These are phyloP conservation scores for Starmera amethionina DNA, from an alignment of 805 yeast genomes.

Conservation along the genomic window DNA sequence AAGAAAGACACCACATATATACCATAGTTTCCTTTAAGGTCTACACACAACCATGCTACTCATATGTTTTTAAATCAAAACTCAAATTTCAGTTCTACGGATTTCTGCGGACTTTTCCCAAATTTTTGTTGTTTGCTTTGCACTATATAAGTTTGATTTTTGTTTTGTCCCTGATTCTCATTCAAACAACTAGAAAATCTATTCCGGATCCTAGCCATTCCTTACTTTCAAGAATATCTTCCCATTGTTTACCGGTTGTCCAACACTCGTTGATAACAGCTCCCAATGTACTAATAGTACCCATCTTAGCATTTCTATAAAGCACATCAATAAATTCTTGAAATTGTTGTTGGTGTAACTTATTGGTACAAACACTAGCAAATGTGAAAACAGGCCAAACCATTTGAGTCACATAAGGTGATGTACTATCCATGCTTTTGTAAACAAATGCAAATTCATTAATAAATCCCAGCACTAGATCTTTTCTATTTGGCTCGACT, in stretches of 20 bases:
- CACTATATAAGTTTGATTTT: too few species aligned
- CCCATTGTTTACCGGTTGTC: conserved; percentile 32
- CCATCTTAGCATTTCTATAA: conserved; percentile 43
- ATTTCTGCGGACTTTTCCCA: too few species aligned
- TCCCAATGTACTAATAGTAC: conserved; percentile 35
- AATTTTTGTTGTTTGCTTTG: too few species aligned
- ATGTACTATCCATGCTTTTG: conserved; percentile 31
- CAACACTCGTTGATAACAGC: conserved; percentile 36
- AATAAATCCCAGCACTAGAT: conserved; percentile 22
- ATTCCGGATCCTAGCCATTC: conserved; percentile 42
- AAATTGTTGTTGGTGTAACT: conserved; percentile 22
- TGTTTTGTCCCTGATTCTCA: conserved; percentile 1
- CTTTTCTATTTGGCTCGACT: conserved; percentile 21
- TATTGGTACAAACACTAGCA: conserved; percentile 32
- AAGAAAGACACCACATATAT: too few species aligned
- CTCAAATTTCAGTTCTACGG: too few species aligned
- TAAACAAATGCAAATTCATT: conserved; percentile 40
- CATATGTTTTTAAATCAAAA: too few species aligned
- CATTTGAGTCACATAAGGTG: conserved; percentile 49
- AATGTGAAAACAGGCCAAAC: conserved; percentile 52
- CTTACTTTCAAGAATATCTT: conserved; percentile 30
- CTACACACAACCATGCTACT: too few species aligned
- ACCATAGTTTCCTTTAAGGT: too few species aligned
- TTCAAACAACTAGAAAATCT: conserved; percentile 30
- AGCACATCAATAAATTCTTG: conserved; percentile 29